These are phyloP conservation scores for Lolium perenne DNA, from an alignment of 176 grass and related monocot species.

Conservation along the genomic window DNA sequence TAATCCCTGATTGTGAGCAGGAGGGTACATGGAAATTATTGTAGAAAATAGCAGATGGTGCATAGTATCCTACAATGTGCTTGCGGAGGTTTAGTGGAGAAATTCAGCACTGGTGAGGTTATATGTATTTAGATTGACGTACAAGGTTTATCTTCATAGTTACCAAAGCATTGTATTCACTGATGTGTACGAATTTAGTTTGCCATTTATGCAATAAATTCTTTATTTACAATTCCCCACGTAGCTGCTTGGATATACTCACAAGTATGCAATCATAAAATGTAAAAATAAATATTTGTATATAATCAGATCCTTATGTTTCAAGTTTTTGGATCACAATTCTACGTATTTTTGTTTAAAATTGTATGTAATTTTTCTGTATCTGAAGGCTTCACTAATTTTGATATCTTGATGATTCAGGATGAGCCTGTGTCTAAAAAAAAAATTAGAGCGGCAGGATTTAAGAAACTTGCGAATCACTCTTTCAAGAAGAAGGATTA, in stretches of 20 bases:
- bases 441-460: background rate
- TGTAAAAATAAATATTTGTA: background rate
- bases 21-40: background rate
- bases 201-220: background rate
- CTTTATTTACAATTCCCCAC: background rate
- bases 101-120: background rate
- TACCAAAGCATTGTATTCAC: background rate
- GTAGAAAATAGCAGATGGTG: background rate
- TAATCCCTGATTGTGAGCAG: background rate
- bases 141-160: background rate
- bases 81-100: no score
- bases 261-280: background rate
- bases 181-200: background rate
- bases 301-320: background rate
- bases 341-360: background rate
- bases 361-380: no score
- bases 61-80: background rate
- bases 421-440: background rate
- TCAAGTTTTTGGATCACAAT: background rate
- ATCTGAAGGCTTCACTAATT: background rate
- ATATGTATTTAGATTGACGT: background rate
- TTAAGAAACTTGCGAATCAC: slow-evolving; percentile 5
- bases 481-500: slow-evolving; percentile 1
- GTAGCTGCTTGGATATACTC: background rate
- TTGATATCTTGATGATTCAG: background rate